Percentiles rank a stretch among this genome's conserved stretches.
Evolutionary conservation across 129 eudicot species (phyloP).

Genomic region (Logfia minima): DNA sequence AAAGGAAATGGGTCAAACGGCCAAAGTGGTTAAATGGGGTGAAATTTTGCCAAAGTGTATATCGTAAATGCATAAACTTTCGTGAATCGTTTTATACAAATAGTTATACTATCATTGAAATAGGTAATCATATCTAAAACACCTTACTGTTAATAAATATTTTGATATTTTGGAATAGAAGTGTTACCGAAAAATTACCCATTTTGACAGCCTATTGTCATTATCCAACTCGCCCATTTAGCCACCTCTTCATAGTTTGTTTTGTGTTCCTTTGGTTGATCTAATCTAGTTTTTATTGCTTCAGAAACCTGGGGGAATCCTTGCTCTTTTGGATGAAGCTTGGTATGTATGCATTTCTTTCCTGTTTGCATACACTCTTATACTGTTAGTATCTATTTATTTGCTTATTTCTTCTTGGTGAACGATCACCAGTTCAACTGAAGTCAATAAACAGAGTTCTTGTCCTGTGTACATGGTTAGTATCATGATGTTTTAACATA

Average conservation of each 20-base stretch:
- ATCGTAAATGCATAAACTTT: background rate
- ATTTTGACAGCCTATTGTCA: background rate
- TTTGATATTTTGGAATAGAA: background rate
- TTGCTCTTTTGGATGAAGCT: slow-evolving; percentile 96
- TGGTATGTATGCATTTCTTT: slow-evolving; percentile 55
- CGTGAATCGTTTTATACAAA: background rate
- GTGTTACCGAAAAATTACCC: background rate
- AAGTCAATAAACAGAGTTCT: background rate
- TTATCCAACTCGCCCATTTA: background rate
- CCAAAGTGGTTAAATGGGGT: background rate
- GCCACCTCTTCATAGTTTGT: background rate
- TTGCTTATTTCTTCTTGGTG: slow-evolving; percentile 6
- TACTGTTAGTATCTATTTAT: background rate
- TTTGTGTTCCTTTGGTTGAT: background rate
- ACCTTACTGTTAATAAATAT: background rate
- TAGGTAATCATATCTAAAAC: background rate
- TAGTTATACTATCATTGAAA: background rate
- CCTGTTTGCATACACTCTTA: slow-evolving; percentile 3
- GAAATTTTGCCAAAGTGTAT: slow-evolving; percentile 1
- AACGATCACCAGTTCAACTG: slow-evolving; percentile 15
- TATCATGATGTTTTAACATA: background rate
- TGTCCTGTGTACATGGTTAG: background rate
- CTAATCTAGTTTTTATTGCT: slow-evolving; percentile 31
- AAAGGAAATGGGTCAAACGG: slow-evolving; percentile 5
- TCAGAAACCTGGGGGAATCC: slow-evolving; percentile 96